Conservation (phyloP, 257 asterid species). For the Solanum clarkiae region DNA sequence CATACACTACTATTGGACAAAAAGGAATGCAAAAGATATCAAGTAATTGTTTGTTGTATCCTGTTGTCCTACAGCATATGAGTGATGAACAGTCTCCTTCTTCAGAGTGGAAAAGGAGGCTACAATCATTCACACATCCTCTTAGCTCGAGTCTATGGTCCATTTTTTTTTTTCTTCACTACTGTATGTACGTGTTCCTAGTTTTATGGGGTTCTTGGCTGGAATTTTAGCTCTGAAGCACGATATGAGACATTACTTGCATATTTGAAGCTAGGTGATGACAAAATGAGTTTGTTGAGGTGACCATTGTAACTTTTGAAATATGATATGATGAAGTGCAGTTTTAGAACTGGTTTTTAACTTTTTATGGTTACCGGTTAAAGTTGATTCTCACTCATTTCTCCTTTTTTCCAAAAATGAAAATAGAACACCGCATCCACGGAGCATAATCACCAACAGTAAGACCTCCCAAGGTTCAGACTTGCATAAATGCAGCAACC, state of each 20-base stretch:
- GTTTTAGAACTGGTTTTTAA: not conserved
- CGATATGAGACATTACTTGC: not conserved
- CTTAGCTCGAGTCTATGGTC: not conserved
- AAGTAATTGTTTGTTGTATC: constrained; percentile 10
- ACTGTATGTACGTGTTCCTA: not conserved
- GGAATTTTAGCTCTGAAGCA: not conserved
- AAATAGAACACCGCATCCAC: not conserved
- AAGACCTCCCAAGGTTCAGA: not conserved
- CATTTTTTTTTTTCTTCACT: not conserved
- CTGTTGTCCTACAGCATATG: constrained; percentile 12
- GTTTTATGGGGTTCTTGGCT: not conserved
- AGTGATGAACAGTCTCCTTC: constrained; percentile 27
- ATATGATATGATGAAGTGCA: not conserved
- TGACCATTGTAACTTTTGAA: not conserved
- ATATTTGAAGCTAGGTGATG: not conserved
- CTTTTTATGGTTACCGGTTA: not conserved
- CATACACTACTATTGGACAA: constrained; percentile 3
- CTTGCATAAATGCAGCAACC: constrained; percentile 30
- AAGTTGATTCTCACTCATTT: not conserved
- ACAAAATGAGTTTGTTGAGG: not conserved
- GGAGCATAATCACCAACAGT: not conserved
- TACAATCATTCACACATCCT: constrained; percentile 16
- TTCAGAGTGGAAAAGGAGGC: constrained; percentile 19
- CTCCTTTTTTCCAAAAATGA: not conserved
- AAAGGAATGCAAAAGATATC: not conserved